These are phyloP conservation scores for Calonectria fujianensis DNA, from an alignment of 2,329 filamentous ascomycete genomes.

Conservation along the genomic window DNA sequence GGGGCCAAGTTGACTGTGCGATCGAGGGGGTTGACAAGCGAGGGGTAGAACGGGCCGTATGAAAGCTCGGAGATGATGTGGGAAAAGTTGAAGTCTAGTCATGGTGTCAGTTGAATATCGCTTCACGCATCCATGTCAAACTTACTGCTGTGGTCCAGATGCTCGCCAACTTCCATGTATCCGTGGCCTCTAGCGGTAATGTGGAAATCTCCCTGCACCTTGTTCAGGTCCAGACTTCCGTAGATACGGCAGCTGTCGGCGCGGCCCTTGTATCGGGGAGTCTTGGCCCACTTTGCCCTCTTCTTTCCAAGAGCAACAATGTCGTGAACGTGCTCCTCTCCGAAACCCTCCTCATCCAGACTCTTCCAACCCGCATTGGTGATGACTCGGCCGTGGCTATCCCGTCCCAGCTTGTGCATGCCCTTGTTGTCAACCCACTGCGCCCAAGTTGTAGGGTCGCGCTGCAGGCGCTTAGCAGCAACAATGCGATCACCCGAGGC, in stretches of 20 bases:
- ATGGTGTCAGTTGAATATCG: not conserved
- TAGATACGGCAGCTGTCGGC: slow-evolving; percentile 90
- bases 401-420: slow-evolving; percentile 75
- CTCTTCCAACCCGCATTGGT: slow-evolving; percentile 75
- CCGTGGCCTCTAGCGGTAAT: slow-evolving; percentile 96
- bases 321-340: slow-evolving; percentile 92
- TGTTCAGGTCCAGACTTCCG: slow-evolving; percentile 93
- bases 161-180: slow-evolving; percentile 86
- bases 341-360: slow-evolving; percentile 78
- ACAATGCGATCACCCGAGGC: slow-evolving; percentile 94
- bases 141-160: slow-evolving; percentile 88
- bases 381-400: slow-evolving; percentile 72
- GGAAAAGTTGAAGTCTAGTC: slow-evolving; percentile 93
- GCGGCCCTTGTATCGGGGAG: slow-evolving; percentile 77
- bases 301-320: slow-evolving; percentile 83
- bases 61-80: slow-evolving; percentile 97
- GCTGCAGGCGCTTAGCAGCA: slow-evolving; percentile 82
- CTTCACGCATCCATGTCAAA: slow-evolving; percentile 40
- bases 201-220: slow-evolving; percentile 98
- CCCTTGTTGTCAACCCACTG: slow-evolving; percentile 87
- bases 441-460: slow-evolving; percentile 86
- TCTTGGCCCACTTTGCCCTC: slow-evolving; percentile 83
- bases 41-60: slow-evolving; percentile 97
- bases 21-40: slow-evolving; percentile 94
- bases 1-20: slow-evolving; percentile 87